These are phyloP conservation scores for Hamigera avellanea DNA, from an alignment of 495 filamentous ascomycete genomes.

Conservation along the genomic window DNA sequence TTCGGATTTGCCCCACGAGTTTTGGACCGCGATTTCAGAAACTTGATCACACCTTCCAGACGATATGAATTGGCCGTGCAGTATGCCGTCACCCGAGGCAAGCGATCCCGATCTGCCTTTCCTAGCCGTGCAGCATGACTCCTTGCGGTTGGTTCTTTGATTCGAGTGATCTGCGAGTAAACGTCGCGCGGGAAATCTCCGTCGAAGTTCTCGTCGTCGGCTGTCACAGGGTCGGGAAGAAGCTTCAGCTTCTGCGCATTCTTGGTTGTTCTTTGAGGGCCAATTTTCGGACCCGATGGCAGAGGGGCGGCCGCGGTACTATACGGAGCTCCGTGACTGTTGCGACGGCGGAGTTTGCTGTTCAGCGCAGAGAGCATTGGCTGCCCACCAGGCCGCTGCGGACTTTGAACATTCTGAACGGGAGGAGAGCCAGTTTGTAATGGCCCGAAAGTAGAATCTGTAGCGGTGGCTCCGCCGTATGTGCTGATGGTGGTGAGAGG, in stretches of 20 bases:
- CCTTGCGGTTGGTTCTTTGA: constrained; percentile 90
- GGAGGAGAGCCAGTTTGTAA: constrained; percentile 29
- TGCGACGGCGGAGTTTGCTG: constrained; percentile 72
- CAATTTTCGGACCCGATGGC: constrained; percentile 60
- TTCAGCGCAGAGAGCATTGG: constrained; percentile 75
- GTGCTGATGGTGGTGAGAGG: constrained; percentile 50
- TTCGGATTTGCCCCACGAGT: constrained; percentile 73
- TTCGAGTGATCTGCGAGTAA: constrained; percentile 87
- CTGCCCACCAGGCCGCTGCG: constrained; percentile 32
- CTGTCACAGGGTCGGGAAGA: constrained; percentile 77
- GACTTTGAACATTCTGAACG: constrained; percentile 19
- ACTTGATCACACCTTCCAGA: constrained; percentile 76
- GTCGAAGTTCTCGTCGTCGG: constrained; percentile 52
- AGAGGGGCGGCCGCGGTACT: constrained; percentile 27
- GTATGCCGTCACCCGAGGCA: constrained; percentile 91
- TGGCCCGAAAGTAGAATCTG: constrained; percentile 32
- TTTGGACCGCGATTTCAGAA: constrained; percentile 70
- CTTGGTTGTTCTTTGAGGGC: constrained; percentile 88
- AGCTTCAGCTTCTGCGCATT: constrained; percentile 94
- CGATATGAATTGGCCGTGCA: constrained; percentile 87
- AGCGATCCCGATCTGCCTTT: constrained; percentile 77
- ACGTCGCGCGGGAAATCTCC: constrained; percentile 92
- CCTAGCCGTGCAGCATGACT: constrained; percentile 88
- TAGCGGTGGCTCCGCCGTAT: constrained; percentile 33
- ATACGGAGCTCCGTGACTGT: constrained; percentile 63